phyloP scores from a whole-genome alignment of 257 asterid species.

The Fraxinus excelsior region DNA sequence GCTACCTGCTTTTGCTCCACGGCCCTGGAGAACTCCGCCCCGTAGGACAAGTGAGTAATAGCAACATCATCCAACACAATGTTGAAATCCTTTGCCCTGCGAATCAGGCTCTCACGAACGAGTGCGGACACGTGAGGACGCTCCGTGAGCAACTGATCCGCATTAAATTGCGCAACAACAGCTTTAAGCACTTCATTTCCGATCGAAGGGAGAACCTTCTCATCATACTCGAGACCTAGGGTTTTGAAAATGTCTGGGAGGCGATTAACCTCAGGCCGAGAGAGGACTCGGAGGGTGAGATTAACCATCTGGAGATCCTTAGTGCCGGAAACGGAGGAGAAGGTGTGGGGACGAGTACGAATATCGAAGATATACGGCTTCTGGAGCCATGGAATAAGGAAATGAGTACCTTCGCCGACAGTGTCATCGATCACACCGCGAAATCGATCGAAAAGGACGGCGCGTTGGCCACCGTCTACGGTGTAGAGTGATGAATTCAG shows the following conservation, averaged over 20 bases:
- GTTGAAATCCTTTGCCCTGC: slow-evolving; percentile 87
- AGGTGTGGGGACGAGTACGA: slow-evolving; percentile 85
- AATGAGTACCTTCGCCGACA: slow-evolving; percentile 89
- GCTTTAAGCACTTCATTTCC: slow-evolving; percentile 89
- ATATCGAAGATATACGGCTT: slow-evolving; percentile 86
- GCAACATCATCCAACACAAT: slow-evolving; percentile 89
- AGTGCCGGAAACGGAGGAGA: slow-evolving; percentile 79
- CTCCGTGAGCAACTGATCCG: slow-evolving; percentile 88
- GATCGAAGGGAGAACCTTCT: slow-evolving; percentile 89
- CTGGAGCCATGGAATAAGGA: slow-evolving; percentile 85
- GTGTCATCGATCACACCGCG: slow-evolving; percentile 75
- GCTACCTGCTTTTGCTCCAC: slow-evolving; percentile 99
- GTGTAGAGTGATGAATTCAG: slow-evolving; percentile 75
- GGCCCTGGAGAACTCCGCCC: slow-evolving; percentile 85
- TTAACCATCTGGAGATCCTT: slow-evolving; percentile 98
- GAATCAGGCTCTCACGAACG: slow-evolving; percentile 77
- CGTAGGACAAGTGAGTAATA: slow-evolving; percentile 85
- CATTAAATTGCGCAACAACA: slow-evolving; percentile 93
- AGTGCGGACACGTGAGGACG: slow-evolving; percentile 94
- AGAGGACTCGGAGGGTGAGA: slow-evolving; percentile 84
- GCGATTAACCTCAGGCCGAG: slow-evolving; percentile 73
- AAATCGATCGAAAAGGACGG: slow-evolving; percentile 89
- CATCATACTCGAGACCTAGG: slow-evolving; percentile 88
- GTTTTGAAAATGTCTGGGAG: slow-evolving; percentile 77
- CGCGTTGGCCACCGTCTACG: slow-evolving; percentile 96